These are phyloP conservation scores for Astrothelium macrocarpum DNA, from an alignment of 495 filamentous ascomycete species.

Conservation along the genomic window DNA sequence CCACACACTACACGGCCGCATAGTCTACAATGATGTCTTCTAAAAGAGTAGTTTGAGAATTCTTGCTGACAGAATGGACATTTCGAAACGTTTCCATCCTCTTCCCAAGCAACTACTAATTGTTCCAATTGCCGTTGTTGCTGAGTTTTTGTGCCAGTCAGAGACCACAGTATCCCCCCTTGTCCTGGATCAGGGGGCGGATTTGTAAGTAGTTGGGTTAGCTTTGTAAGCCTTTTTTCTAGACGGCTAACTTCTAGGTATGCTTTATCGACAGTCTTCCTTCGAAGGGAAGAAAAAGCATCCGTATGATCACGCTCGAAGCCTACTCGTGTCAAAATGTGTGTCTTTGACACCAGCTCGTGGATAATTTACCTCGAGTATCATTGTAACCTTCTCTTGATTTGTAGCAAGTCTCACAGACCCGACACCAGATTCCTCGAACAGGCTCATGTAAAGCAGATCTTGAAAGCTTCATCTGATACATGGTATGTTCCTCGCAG, in stretches of 20 bases:
- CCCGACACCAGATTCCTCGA: constrained; percentile 83
- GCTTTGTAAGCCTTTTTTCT: constrained; percentile 82
- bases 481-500: constrained; percentile 98
- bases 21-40: constrained; percentile 87
- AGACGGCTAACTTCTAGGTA: constrained; percentile 78
- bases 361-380: constrained; percentile 1
- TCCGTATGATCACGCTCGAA: constrained; percentile 58
- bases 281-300: constrained; percentile 56
- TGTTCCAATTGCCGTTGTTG: constrained; percentile 76
- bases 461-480: constrained; percentile 94
- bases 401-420: constrained; percentile 97
- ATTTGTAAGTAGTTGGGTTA: constrained; percentile 73
- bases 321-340: constrained; percentile 28
- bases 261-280: constrained; percentile 70
- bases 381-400: constrained; percentile 93
- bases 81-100: constrained; percentile 66
- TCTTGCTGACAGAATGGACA: constrained; percentile 95
- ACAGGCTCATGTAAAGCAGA: constrained; percentile 87
- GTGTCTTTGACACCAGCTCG: neutral
- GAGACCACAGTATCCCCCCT: constrained; percentile 43
- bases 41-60: constrained; percentile 78
- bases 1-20: constrained; percentile 90
- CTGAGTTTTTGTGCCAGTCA: constrained; percentile 48
- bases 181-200: constrained; percentile 52
- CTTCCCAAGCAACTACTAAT: constrained; percentile 87